Base-by-base conservation (phyloP, 2,329 filamentous ascomycete genomes). In the Rutstroemia sp. region DNA sequence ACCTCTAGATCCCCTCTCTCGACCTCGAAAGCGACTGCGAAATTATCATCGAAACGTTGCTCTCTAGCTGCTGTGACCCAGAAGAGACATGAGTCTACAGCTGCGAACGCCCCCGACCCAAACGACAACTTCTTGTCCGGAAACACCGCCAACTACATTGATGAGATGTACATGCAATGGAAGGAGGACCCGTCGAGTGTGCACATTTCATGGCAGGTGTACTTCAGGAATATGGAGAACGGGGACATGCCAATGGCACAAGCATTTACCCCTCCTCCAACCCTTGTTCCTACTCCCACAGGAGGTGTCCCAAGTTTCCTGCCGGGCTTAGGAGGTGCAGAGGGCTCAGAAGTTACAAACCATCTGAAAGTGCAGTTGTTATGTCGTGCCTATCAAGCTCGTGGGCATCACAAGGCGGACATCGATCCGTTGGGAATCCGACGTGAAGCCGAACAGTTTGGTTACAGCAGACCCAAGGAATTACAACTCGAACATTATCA, bases 161-260 rank as follows among this genome's bases (percentile, higher is more conserved):
- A 99, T 74, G 94, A 96, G 79, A 99, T 99, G 94, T 99, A 99
- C 76, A 79, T 96, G 78, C 86, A 92, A 72, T 99, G 94, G 94
- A 96, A 92, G 76, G 80, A 88, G 63, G 91, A 99, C 68, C 92
- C 94, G 52, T 82, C 84, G 68, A 96, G 89, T 70, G 94, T 99
- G 58, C 94, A 99, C 75, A 81, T 96, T 68, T 99, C 94, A 72
- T 99, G 94, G 94, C 92, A 96, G 77, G 86, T 95, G 71, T 99
- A 99, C 82, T 99, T 99, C 82, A 89, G 86, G 77, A 99, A 99
- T 77, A 96, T 99, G 88, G 94, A 99, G 79, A 88, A 84, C 64
- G 94, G 94, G 72, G 89, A 94, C 69, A 97, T 99, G 90, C 92
- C 92, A 71, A 90, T 95, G 71, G 94, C 92, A 61, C 89, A 95